Evolutionary conservation across 1,139 yeast genomes (phyloP), one percentile per base, ranked within the genome.

Genomic region (Maudiozyma humilis): DNA sequence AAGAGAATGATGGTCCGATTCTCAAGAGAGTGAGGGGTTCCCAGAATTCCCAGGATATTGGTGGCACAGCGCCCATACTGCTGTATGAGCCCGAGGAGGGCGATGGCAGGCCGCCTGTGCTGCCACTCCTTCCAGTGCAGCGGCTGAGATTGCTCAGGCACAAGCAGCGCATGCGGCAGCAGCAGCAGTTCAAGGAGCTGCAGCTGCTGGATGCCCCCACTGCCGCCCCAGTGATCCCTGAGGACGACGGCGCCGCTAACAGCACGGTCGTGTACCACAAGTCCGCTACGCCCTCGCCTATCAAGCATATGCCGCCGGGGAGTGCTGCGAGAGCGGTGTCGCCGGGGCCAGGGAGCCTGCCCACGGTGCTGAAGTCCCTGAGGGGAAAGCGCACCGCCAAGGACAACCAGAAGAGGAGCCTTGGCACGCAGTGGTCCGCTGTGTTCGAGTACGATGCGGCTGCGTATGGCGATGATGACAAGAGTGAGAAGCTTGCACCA

Each of bases 61-160:
- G 18, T 13, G 18, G 18, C 15, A n/a, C 25, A 41, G 42, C 38
- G 8, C 38, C 48, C 3, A 38, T 49, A 18, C 43, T 49, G 16
- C 32, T 51, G 13, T 50, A 47, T 33, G 53, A 46, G 30, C 17
- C 45, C 20, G 34, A 35, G 30, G 17, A 36, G 3, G 41, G 30
- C 12, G 6, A 6, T 23, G 17, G 32, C 20, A 51, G 63, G 38
- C 64, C 64, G 3, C 63, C 63, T 3, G 49, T 59, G 18, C 40
- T 60, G 27, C 62, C 64, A 1, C 52, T 60, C 16, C 45, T 59
- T 29, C 65, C 65, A 5, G 38, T 57, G 12, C 63, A 61, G 43
- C 48, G 65, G 36, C 47, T 61, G 43, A 46, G 52, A 36, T 37
- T 61, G 36, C 40, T 61, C 36, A 51, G 62, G 38, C 48, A 51